phyloP scores from a whole-genome alignment of 352 stramenopile genomes.

The Globisporangium splendens region DNA sequence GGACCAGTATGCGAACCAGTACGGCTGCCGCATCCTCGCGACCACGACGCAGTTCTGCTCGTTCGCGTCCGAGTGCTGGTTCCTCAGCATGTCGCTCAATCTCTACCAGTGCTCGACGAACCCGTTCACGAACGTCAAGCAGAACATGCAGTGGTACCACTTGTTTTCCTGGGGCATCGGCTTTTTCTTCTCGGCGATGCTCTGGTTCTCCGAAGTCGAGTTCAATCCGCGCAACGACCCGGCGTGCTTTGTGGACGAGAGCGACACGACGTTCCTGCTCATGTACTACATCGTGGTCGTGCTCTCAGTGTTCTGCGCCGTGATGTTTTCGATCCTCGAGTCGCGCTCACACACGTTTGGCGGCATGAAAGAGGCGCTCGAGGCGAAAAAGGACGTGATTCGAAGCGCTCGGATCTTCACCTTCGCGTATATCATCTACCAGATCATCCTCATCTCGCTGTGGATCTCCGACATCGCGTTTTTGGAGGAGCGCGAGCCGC shows the following conservation, averaged over 20 bases:
- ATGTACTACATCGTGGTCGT: slow-evolving; percentile 80
- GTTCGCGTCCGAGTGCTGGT: slow-evolving; percentile 85
- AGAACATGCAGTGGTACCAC: slow-evolving; percentile 73
- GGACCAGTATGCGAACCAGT: slow-evolving; percentile 45
- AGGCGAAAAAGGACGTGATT: slow-evolving; percentile 82
- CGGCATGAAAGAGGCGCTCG: slow-evolving; percentile 73
- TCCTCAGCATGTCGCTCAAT: slow-evolving; percentile 84
- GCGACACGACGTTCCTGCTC: slow-evolving; percentile 49
- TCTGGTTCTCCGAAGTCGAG: slow-evolving; percentile 53
- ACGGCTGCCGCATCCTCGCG: slow-evolving; percentile 52
- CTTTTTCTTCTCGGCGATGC: slow-evolving; percentile 36
- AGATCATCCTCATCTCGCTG: slow-evolving; percentile 78
- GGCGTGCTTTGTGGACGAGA: slow-evolving; percentile 76
- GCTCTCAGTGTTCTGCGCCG: slow-evolving; percentile 57
- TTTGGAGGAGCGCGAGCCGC: slow-evolving; percentile 22
- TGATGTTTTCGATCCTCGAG: slow-evolving; percentile 65
- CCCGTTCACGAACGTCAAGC: slow-evolving; percentile 81
- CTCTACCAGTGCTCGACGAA: slow-evolving; percentile 85
- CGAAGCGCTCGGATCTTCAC: slow-evolving; percentile 79
- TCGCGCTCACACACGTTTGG: slow-evolving; percentile 64
- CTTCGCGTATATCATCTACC: slow-evolving; percentile 77
- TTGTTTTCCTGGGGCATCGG: slow-evolving; percentile 69
- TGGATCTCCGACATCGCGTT: slow-evolving; percentile 65
- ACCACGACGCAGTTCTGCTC: slow-evolving; percentile 71
- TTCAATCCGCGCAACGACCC: slow-evolving; percentile 49